Evolutionary conservation across 2,329 filamentous ascomycete species (phyloP).

Genomic region (Fusarium ambrosium): DNA sequence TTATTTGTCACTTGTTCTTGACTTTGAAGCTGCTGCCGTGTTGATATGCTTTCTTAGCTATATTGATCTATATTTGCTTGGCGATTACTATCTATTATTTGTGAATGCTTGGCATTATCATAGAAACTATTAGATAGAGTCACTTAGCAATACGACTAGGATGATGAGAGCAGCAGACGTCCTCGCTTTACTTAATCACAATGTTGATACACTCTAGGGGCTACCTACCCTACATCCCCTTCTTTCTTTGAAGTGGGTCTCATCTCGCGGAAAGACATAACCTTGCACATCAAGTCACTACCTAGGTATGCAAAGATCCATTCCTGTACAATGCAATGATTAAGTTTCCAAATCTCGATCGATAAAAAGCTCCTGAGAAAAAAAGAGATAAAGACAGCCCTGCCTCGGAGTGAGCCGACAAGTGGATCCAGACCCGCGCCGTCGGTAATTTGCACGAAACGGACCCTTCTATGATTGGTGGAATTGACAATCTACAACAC

Average conservation of each 20-base stretch:
- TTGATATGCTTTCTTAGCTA: rapidly evolving
- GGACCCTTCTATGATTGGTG: neutral
- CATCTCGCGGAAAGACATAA: neutral
- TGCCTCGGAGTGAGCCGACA: neutral
- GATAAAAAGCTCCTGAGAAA: neutral
- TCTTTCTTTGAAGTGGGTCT: neutral
- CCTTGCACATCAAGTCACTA: neutral
- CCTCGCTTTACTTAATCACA: neutral
- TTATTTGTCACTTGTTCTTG: too few relatives aligned
- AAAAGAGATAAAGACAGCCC: neutral
- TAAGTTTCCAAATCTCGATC: neutral
- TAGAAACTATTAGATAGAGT: neutral
- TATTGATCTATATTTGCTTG: neutral
- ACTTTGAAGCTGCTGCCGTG: too few relatives aligned
- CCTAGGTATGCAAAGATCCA: neutral
- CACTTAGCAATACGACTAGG: neutral
- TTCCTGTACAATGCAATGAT: neutral
- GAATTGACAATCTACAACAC: neutral
- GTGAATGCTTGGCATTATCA: neutral
- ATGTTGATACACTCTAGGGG: neutral
- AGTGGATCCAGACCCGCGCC: neutral
- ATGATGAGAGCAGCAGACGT: neutral
- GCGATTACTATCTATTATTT: rapidly evolving
- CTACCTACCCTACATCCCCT: neutral
- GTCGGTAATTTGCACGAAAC: neutral